These are phyloP conservation scores for Mycena epipterygia DNA, from an alignment of 768 basidiomycete genomes.

Conservation along the genomic window DNA sequence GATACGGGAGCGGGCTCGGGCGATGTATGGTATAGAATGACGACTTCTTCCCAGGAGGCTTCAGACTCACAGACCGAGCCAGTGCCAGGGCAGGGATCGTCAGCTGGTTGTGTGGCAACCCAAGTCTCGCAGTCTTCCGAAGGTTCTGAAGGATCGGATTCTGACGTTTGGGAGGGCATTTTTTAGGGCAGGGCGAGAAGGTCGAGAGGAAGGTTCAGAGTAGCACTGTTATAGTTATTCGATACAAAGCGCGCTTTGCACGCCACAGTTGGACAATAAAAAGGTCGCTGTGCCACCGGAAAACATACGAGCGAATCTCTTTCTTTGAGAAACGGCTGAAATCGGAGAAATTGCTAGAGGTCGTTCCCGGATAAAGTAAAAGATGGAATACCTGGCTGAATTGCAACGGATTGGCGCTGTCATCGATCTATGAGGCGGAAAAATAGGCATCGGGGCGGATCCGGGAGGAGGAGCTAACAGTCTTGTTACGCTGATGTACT, in stretches of 20 bases:
- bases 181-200: background rate
- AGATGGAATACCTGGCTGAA: slow-evolving; percentile 97
- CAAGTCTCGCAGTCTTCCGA: background rate
- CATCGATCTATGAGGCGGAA: slow-evolving; percentile 76
- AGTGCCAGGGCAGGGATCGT: background rate
- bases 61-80: background rate
- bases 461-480: background rate
- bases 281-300: too few species aligned
- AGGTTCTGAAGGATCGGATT: background rate
- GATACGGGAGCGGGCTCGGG: background rate
- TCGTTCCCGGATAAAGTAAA: slow-evolving; percentile 53
- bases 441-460: background rate
- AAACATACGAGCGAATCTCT: background rate
- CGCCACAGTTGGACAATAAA: too few species aligned
- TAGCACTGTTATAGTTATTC: background rate
- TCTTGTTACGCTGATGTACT: background rate
- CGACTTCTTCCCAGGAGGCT: background rate
- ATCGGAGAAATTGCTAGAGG: background rate
- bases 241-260: too few species aligned
- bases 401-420: slow-evolving; percentile 80
- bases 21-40: background rate
- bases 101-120: slow-evolving; percentile 10
- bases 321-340: background rate
- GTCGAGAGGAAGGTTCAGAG: background rate
- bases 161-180: background rate